Percentiles rank a stretch among this genome's conserved stretches.
Conservation (phyloP, 2,329 filamentous ascomycete species). For the Aspergillus pseudoterreus region DNA sequence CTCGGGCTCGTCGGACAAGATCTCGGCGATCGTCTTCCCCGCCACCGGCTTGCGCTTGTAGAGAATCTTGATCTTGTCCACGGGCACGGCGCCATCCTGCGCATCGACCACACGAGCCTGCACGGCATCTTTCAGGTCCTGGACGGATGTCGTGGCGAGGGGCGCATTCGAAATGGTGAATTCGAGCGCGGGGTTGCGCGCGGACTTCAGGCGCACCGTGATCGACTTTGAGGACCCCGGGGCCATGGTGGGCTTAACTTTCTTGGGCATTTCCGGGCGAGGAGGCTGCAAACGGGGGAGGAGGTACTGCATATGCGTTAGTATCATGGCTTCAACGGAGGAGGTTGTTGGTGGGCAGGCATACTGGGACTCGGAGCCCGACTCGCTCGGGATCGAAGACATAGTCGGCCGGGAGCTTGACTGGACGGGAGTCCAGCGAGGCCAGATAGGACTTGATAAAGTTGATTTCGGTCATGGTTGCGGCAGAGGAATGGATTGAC, state of each 20-base stretch:
- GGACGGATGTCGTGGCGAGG: slow-evolving; percentile 66
- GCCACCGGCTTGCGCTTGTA: slow-evolving; percentile 80
- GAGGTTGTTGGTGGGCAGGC: slow-evolving; percentile 20
- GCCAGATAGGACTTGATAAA: slow-evolving; percentile 84
- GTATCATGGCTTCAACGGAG: background rate
- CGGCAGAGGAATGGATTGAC: background rate
- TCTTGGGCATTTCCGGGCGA: slow-evolving; percentile 44
- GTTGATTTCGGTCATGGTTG: slow-evolving; percentile 70
- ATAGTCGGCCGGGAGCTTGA: slow-evolving; percentile 84
- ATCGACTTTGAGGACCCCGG: slow-evolving; percentile 41
- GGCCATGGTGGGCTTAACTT: slow-evolving; percentile 26
- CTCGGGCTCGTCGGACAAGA: slow-evolving; percentile 57
- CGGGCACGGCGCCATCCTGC: slow-evolving; percentile 28
- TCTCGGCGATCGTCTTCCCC: slow-evolving; percentile 75
- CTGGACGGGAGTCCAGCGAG: slow-evolving; percentile 70
- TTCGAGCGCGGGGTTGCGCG: slow-evolving; percentile 70
- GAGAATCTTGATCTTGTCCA: slow-evolving; percentile 82
- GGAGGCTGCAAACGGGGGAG: slow-evolving; percentile 45
- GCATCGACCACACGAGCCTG: slow-evolving; percentile 56
- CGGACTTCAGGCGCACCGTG: slow-evolving; percentile 44
- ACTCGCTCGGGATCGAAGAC: slow-evolving; percentile 80
- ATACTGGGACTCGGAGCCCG: slow-evolving; percentile 71
- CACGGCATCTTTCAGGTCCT: slow-evolving; percentile 72
- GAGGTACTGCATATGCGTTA: slow-evolving; percentile 36
- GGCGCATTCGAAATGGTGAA: slow-evolving; percentile 60